Base-by-base conservation (phyloP, 768 basidiomycete genomes). In the Rhizopogon vulgaris region DNA sequence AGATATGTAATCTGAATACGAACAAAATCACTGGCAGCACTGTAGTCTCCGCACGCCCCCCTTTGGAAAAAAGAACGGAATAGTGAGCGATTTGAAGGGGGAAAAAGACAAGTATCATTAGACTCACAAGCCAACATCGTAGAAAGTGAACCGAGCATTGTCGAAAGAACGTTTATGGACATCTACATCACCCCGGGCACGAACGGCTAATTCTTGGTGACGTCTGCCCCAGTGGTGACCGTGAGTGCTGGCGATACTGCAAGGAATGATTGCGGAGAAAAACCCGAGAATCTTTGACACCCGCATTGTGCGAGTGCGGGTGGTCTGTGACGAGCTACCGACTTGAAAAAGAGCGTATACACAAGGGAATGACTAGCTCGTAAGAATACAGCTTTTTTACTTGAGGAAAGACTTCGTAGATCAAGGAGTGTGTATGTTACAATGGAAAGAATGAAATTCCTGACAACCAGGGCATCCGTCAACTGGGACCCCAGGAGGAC, bases 11-110 rank as follows among this genome's bases (percentile, higher is more conserved):
- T 45, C 28, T 30, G 11, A n/a, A 38, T 46, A 69, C 76, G 52
- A 56, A 81, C 79, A 41, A 67, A 80, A 56, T 82, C 78, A 38
- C 52, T 57, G 36, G 70, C 45, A 1, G 39, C 50, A 58, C 71
- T 82, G 9, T 1, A 24, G 6, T 66, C 30, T 18, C 82, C 82
- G 57, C 82, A 84, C 41, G 83, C 81, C 60, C 82, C 82, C 37
- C 81, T 83, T 45, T 55, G 12, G 22, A 22, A 58, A 55, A 41
- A 38, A 28, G 49, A 6, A 53, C 1, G 9, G 45, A 24, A 11
- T 59, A 52, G 58, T 50, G 28, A 9, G 45, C 28, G 48, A 25
- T 30, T 45, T 34, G 45, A 22, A 22, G 22, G 47, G 25, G 36
- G 32, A 30, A 28, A 28, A 30, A 30, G 3, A 30, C 56, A 17